phyloP scores from a whole-genome alignment of 2,329 filamentous ascomycete species.

The Phoma sp. region DNA sequence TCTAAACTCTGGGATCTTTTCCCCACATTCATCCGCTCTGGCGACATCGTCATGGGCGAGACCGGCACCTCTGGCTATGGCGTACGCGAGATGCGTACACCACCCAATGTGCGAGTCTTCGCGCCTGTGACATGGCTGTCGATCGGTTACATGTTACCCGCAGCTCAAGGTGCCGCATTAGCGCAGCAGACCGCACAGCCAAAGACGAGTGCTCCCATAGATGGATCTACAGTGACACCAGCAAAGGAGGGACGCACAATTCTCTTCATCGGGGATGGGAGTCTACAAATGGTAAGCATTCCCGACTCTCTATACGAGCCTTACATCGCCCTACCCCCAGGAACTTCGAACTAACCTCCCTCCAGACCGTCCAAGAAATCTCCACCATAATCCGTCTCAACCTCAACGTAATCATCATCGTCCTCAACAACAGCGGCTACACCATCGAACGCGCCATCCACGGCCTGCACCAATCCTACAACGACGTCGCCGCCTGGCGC shows the following conservation, averaged over 20 bases:
- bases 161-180: constrained; percentile 61
- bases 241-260: constrained; percentile 34
- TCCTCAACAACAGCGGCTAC: constrained; percentile 50
- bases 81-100: constrained; percentile 22
- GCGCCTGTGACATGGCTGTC: constrained; percentile 43
- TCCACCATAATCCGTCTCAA: constrained; percentile 46
- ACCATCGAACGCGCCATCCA: constrained; percentile 51
- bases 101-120: constrained; percentile 16
- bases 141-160: constrained; percentile 66
- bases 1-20: constrained; percentile 57
- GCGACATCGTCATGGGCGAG: constrained; percentile 64
- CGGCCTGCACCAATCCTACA: constrained; percentile 30
- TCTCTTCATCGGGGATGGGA: constrained; percentile 46
- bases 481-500: constrained; percentile 29
- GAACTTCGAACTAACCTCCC: too few species aligned
- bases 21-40: constrained; percentile 55
- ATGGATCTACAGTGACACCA: neutral
- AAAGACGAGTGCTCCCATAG: constrained; percentile 13
- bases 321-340: too few species aligned
- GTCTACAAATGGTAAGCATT: constrained; percentile 37
- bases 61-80: constrained; percentile 57
- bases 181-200: constrained; percentile 12
- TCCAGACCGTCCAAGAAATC: constrained; percentile 44
- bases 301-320: too few species aligned
- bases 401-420: constrained; percentile 41